phyloP scores from a whole-genome alignment of 768 basidiomycete species.

The Termitomyces sp. region DNA sequence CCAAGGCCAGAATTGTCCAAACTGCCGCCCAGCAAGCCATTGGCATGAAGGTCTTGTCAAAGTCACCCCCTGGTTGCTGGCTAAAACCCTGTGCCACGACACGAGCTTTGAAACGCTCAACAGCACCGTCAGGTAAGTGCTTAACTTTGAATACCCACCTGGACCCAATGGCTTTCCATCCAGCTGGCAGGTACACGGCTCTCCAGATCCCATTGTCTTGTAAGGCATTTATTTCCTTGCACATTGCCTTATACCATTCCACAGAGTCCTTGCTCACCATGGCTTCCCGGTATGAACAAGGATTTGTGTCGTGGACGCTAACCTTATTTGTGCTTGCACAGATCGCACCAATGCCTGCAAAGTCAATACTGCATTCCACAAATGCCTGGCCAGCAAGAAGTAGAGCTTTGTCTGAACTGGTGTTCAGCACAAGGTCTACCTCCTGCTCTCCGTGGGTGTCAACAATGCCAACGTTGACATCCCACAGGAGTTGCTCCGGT shows the following conservation, averaged over 20 bases:
- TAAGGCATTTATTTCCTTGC: constrained; percentile 23
- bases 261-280: constrained; percentile 15
- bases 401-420: background rate
- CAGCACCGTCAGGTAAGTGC: constrained; percentile 31
- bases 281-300: constrained; percentile 16
- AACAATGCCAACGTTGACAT: background rate
- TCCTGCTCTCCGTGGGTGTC: background rate
- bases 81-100: constrained; percentile 38
- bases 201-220: constrained; percentile 30
- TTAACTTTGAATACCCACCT: constrained; percentile 42
- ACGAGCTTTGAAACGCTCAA: constrained; percentile 35
- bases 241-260: constrained; percentile 24
- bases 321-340: constrained; percentile 1
- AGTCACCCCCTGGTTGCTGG: constrained; percentile 38
- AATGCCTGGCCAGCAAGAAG: background rate
- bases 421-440: background rate
- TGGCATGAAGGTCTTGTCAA: constrained; percentile 33
- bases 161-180: constrained; percentile 28
- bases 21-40: constrained; percentile 18
- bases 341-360: background rate
- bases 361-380: background rate
- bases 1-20: constrained; percentile 19
- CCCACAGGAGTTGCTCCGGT: background rate
- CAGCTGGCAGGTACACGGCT: constrained; percentile 28
- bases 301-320: background rate